Base-by-base conservation (phyloP, 192 early-diverging fungal genomes). In the Dimargaris cristalligena region DNA sequence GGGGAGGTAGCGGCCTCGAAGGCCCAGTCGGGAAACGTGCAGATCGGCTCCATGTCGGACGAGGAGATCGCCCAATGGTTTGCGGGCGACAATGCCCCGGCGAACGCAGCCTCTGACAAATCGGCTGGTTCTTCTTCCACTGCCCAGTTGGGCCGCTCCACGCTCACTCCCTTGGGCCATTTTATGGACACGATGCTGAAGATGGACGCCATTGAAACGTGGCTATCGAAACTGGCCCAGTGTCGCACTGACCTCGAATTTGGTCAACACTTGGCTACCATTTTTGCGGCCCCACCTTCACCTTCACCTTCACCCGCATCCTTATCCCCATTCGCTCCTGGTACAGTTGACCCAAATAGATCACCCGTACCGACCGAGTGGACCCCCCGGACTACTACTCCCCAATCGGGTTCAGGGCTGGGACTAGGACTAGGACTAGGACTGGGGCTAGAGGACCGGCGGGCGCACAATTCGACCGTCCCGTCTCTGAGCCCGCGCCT, bases 161-260 rank as follows among this genome's bases (percentile, higher is more conserved):
- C 4, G 50, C 16, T 26, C 50, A 57, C 55, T 18, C 55, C 55
- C 3, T 18, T 57, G 33, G 55, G 33, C 33, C 30, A 34, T 26
- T 57, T 57, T 26, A 32, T 57, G 32, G 32, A 35, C 20, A 23
- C 55, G 33, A 25, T 57, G 35, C 55, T 57, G 22, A 16, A 34
- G 10, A 34, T 57, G 55, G 55, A 57, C 32, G 10, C 22, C 10
- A 57, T 34, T 26, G 33, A 57, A 16, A 34, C 55, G 10, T 57
- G 55, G 55, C 55, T 57, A n/a, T 38, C 34, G 18, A 31, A 34
- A 14, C 34, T 57, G 34, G 26, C 55, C 25, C 14, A 52, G 25
- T 23, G 2, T 29, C 25, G 13, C 50, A 52, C 50, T 26, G 28
- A 52, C 30, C 23, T 52, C 23, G 50, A 52, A 26, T 52, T 52